Evolutionary conservation across 2,329 filamentous ascomycete species (phyloP).

Genomic region (Botrytis sinoallii): DNA sequence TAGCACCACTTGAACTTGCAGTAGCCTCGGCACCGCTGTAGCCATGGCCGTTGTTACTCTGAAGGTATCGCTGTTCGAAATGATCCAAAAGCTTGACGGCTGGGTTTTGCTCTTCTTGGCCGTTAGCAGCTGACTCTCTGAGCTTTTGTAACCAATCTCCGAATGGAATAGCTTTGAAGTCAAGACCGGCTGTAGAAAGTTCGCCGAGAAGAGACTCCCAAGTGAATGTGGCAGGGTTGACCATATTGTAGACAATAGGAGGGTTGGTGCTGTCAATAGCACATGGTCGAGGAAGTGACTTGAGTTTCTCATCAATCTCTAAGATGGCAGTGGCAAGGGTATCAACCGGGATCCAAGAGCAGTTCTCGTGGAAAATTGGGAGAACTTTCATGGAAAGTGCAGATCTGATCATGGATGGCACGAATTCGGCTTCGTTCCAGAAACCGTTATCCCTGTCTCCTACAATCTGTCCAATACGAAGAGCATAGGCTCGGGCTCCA

Average conservation of each 20-base stretch:
- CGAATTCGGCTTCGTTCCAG: conserved; percentile 51
- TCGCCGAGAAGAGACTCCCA: conserved; percentile 52
- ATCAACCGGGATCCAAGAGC: conserved; percentile 47
- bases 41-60: conserved; percentile 14
- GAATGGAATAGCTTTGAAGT: conserved; percentile 44
- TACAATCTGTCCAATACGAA: conserved; percentile 51
- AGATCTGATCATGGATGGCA: conserved; percentile 50
- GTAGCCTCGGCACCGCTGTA: neutral
- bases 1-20: conserved; percentile 3
- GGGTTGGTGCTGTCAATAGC: conserved; percentile 19
- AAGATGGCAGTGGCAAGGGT: conserved; percentile 43
- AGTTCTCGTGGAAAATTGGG: conserved; percentile 43
- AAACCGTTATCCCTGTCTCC: conserved; percentile 44
- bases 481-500: conserved; percentile 38
- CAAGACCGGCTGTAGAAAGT: conserved; percentile 44
- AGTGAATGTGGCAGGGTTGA: conserved; percentile 46
- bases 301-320: conserved; percentile 38
- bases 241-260: conserved; percentile 49
- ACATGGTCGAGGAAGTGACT: conserved; percentile 9
- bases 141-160: conserved; percentile 46
- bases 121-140: conserved; percentile 47
- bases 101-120: conserved; percentile 32
- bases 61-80: conserved; percentile 20
- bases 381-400: conserved; percentile 44
- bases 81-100: conserved; percentile 19